Percentiles rank a stretch among this genome's conserved stretches.
These are phyloP conservation scores for Gaertneriomyces sp. DNA, from an alignment of 192 early-diverging fungal species.

Conservation along the genomic window DNA sequence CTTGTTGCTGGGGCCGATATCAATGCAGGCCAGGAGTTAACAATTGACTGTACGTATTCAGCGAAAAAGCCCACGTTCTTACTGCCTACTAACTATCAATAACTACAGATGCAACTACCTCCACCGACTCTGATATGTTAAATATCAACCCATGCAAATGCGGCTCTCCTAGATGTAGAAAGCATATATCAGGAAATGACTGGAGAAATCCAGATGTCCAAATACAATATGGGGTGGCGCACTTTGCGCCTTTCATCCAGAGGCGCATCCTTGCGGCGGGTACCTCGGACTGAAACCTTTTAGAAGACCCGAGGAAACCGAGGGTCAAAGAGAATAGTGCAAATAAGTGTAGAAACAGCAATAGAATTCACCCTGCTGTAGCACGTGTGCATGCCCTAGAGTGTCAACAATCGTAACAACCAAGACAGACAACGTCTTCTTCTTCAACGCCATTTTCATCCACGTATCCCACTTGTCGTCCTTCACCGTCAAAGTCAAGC, in stretches of 20 bases:
- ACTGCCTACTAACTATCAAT: neutral
- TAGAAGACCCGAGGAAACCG: too few relatives aligned
- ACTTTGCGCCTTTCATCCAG: slow-evolving; percentile 2
- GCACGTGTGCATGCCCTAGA: too few relatives aligned
- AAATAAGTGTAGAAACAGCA: too few relatives aligned
- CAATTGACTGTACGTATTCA: neutral
- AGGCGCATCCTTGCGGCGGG: neutral
- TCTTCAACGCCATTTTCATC: too few relatives aligned
- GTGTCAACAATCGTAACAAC: too few relatives aligned
- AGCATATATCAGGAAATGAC: slow-evolving; percentile 16
- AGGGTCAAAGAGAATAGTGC: too few relatives aligned
- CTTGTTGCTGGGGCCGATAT: neutral
- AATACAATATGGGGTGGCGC: neutral
- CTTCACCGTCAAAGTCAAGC: too few relatives aligned
- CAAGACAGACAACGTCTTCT: too few relatives aligned
- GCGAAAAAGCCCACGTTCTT: neutral
- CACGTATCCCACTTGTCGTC: too few relatives aligned
- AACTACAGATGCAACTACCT: slow-evolving; percentile 6
- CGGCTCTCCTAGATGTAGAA: slow-evolving; percentile 1
- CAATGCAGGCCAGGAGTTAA: neutral
- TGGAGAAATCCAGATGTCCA: slow-evolving; percentile 3
- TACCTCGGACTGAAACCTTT: too few relatives aligned
- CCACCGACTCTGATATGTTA: neutral
- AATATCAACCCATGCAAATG: slow-evolving; percentile 1
- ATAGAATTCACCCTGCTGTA: too few relatives aligned